phyloP scores from a whole-genome alignment of 1,284 basidiomycete species.

The Apiotrichum mycotoxinovorans region DNA sequence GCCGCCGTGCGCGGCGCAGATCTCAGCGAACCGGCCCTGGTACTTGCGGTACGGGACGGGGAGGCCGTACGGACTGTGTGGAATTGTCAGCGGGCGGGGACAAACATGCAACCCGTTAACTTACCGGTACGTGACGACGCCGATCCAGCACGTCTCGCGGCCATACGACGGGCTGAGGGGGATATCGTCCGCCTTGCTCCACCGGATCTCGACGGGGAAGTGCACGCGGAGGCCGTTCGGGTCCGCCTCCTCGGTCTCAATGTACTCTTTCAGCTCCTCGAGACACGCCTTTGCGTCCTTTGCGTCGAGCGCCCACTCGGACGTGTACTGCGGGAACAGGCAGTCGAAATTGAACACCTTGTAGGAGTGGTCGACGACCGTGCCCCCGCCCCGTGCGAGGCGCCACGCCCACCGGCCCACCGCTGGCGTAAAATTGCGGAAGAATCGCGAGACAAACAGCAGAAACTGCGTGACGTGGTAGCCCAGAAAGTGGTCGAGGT shows the following conservation, averaged over 20 bases:
- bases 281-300: slow-evolving; percentile 61
- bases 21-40: slow-evolving; percentile 74
- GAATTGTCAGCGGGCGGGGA: background rate
- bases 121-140: slow-evolving; percentile 83
- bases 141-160: slow-evolving; percentile 83
- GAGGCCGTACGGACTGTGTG: slow-evolving; percentile 67
- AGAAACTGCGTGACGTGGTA: slow-evolving; percentile 75
- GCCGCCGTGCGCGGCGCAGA: slow-evolving; percentile 69
- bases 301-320: slow-evolving; percentile 79
- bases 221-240: slow-evolving; percentile 76
- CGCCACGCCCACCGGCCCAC: slow-evolving; percentile 50
- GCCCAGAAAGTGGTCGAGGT: slow-evolving; percentile 65
- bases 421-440: slow-evolving; percentile 42
- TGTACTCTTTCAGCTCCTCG: slow-evolving; percentile 69
- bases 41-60: slow-evolving; percentile 80
- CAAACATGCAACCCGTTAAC: background rate
- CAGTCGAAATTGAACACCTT: slow-evolving; percentile 76
- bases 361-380: slow-evolving; percentile 65
- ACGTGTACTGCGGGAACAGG: slow-evolving; percentile 78
- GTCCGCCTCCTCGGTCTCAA: slow-evolving; percentile 64
- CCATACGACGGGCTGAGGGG: slow-evolving; percentile 87
- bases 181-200: slow-evolving; percentile 82
- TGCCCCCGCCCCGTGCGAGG: slow-evolving; percentile 36
- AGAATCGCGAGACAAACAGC: slow-evolving; percentile 58
- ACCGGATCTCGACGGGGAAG: slow-evolving; percentile 91